Base-by-base conservation (phyloP, 106 monocot genomes). In the Posidonia australis region DNA sequence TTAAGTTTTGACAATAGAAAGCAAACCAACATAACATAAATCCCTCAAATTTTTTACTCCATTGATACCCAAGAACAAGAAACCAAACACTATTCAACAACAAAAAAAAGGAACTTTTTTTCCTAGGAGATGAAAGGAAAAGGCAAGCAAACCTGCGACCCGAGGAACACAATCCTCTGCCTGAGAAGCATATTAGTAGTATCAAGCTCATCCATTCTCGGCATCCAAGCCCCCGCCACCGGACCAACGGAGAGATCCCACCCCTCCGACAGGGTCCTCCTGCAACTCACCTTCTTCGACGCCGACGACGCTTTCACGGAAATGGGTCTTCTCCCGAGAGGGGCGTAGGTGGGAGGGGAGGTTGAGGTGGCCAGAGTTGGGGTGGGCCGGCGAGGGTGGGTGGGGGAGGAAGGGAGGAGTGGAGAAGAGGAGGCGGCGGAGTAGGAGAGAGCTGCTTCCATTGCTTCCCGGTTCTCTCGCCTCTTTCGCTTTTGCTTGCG, bases 91-190 rank as follows among this genome's bases (percentile, higher is more conserved):
- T 7, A 2, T 4, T 36, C 36, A 36, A n/a, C n/a, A n/a, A n/a
- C n/a, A n/a, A n/a, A n/a, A 36, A 36, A 36, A 36, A 36, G 36
- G 36, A 36, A 49, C 5, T 3, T 14, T 16, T 27, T 26, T 12
- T 14, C 27, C 9, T 27, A n/a, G 29, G 30, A 20, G 22, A 29
- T 25, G 17, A 21, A 48, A 16, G 22, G 16, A 29, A 58, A 12
- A 26, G 5, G 58, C 28, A 62, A 42, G 17, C 43, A 27, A 1
- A 98, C 98, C 87, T 87, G 91, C 55, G 90, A 91, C 10, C 91
- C 98, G 46, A 98, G 63, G 69, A 98, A 98, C 70, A 98, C 78
- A 53, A 98, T 85, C 55, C 98, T 65, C 78, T 98, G 98, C 58
- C 70, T 74, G 54, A 98, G 85, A 59, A 98, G 98, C 98, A 87